A percentile compares a stretch with the other conserved stretches of the same genome.
Evolutionary conservation across 1,139 yeast species (phyloP).

Genomic region (Meyerozyma sp.): DNA sequence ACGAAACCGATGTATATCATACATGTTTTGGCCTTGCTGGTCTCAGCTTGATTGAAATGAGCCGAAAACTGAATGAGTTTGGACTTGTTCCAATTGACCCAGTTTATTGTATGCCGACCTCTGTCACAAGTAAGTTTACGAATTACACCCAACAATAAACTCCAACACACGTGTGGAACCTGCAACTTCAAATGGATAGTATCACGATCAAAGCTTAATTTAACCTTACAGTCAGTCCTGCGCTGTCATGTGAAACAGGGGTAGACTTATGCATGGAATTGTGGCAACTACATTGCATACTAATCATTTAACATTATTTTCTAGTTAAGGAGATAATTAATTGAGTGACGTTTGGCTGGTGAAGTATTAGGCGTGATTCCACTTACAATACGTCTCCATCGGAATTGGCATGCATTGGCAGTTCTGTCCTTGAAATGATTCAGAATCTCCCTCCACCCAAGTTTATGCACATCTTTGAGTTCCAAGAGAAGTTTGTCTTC

Average conservation of each 20-base stretch:
- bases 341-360: background rate
- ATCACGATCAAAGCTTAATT: background rate
- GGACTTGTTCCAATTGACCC: slow-evolving; percentile 67
- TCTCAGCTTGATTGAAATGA: slow-evolving; percentile 54
- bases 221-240: background rate
- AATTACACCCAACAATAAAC: slow-evolving; percentile 10
- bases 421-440: slow-evolving; percentile 39
- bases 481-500: slow-evolving; percentile 34
- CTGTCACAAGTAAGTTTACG: slow-evolving; percentile 41
- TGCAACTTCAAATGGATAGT: background rate
- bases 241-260: background rate
- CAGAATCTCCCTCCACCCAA: slow-evolving; percentile 44
- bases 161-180: background rate
- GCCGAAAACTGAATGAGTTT: slow-evolving; percentile 28
- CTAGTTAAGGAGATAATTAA: background rate
- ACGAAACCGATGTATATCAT: slow-evolving; percentile 89
- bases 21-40: slow-evolving; percentile 90
- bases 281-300: background rate
- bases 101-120: slow-evolving; percentile 72
- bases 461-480: slow-evolving; percentile 35
- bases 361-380: slow-evolving; percentile 15
- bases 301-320: background rate
- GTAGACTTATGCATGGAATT: background rate
- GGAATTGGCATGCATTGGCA: slow-evolving; percentile 73
- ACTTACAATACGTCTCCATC: slow-evolving; percentile 64